Conservation (phyloP, 2,329 filamentous ascomycete species). For the Monosporascus sp. region DNA sequence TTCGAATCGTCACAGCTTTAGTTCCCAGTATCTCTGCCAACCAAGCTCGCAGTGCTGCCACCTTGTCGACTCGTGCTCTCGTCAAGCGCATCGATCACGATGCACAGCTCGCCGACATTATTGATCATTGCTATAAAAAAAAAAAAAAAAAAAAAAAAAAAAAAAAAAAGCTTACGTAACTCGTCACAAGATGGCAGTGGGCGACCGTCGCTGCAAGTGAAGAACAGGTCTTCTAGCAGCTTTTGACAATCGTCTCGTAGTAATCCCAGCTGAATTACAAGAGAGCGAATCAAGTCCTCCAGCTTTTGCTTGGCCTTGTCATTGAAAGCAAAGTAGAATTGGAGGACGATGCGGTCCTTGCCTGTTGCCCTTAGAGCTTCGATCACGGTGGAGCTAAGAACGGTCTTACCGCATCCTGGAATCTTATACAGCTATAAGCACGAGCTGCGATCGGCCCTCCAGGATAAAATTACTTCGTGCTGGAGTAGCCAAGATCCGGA, state of each 20-base stretch:
- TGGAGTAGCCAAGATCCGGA: slow-evolving; percentile 32
- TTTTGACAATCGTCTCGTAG: slow-evolving; percentile 7
- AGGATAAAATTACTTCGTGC: slow-evolving; percentile 19
- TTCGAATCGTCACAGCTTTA: neutral
- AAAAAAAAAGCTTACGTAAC: too few relatives aligned
- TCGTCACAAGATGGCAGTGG: too few relatives aligned
- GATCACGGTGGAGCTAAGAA: slow-evolving; percentile 33
- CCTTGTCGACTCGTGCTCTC: slow-evolving; percentile 15
- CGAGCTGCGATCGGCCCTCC: slow-evolving; percentile 24
- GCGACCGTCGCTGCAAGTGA: too few relatives aligned
- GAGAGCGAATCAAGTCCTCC: slow-evolving; percentile 30
- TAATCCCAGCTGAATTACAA: slow-evolving; percentile 30
- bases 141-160: too few relatives aligned
- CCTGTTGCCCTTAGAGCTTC: slow-evolving; percentile 13
- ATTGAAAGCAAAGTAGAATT: slow-evolving; percentile 36
- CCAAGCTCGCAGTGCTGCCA: neutral
- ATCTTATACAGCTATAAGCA: slow-evolving; percentile 35
- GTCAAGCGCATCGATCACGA: slow-evolving; percentile 27
- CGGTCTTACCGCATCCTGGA: slow-evolving; percentile 36
- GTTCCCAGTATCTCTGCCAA: slow-evolving; percentile 7
- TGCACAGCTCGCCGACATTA: slow-evolving; percentile 15
- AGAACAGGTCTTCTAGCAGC: slow-evolving; percentile 11
- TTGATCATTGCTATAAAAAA: slow-evolving; percentile 3
- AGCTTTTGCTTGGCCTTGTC: slow-evolving; percentile 29
- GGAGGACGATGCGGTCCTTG: slow-evolving; percentile 9